phyloP scores from a whole-genome alignment of 768 basidiomycete genomes.

The Trametes maxima region DNA sequence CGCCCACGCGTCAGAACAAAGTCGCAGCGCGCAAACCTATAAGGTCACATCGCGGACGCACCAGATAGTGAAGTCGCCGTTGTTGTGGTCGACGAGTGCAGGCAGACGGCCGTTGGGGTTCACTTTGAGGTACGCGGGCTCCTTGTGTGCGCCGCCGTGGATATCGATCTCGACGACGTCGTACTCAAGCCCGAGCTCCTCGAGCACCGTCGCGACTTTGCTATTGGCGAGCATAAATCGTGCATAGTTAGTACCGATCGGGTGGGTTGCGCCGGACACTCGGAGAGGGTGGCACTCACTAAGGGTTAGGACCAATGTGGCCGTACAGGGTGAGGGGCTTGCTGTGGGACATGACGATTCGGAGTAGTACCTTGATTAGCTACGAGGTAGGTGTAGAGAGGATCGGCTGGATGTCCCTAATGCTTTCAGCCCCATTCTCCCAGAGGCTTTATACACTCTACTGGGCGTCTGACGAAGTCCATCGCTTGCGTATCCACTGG shows the following conservation, averaged over 20 bases:
- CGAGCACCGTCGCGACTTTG: slow-evolving; percentile 29
- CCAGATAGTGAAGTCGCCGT: slow-evolving; percentile 36
- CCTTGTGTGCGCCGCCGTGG: slow-evolving; percentile 28
- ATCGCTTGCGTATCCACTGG: too few species aligned
- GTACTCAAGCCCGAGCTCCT: slow-evolving; percentile 33
- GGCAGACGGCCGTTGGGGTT: slow-evolving; percentile 42
- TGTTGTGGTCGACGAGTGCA: slow-evolving; percentile 35
- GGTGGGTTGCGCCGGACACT: not conserved
- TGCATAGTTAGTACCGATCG: not conserved
- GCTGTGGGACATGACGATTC: not conserved
- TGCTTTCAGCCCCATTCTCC: too few species aligned
- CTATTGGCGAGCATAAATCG: not conserved
- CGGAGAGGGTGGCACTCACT: not conserved
- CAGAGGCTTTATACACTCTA: too few species aligned
- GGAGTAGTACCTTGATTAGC: too few species aligned
- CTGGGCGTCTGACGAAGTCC: too few species aligned
- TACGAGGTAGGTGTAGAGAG: too few species aligned
- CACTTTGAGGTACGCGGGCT: slow-evolving; percentile 28
- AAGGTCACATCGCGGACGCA: not conserved
- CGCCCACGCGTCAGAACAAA: not conserved
- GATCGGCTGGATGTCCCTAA: too few species aligned
- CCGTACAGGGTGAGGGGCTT: slow-evolving; percentile 1
- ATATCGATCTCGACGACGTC: slow-evolving; percentile 29
- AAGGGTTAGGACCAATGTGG: not conserved
- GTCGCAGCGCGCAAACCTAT: not conserved